phyloP scores from a whole-genome alignment of 2,329 filamentous ascomycete genomes.

The Epicoccum sorghinum region DNA sequence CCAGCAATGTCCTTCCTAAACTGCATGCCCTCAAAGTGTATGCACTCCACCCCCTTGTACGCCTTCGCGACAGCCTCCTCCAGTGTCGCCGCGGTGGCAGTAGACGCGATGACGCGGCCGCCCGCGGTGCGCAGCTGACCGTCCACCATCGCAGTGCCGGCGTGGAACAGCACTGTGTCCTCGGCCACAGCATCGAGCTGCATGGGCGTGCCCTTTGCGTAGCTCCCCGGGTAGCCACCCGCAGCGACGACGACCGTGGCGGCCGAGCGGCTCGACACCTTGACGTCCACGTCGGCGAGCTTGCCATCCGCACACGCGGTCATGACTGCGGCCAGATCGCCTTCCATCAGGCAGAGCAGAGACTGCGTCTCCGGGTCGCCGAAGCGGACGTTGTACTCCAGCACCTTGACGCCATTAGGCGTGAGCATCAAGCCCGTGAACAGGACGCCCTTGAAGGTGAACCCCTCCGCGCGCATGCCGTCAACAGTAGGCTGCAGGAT shows the following conservation, averaged over 20 bases:
- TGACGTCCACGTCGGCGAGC: conserved; percentile 72
- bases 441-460: conserved; percentile 66
- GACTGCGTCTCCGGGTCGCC: conserved; percentile 93
- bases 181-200: conserved; percentile 59
- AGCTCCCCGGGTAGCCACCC: conserved; percentile 83
- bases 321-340: conserved; percentile 88
- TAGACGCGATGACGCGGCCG: conserved; percentile 92
- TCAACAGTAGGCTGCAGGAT: conserved; percentile 89
- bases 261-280: conserved; percentile 72
- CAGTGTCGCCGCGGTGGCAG: conserved; percentile 75
- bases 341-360: conserved; percentile 79
- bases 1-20: conserved; percentile 88
- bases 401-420: conserved; percentile 75
- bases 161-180: conserved; percentile 82
- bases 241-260: conserved; percentile 94
- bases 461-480: conserved; percentile 79
- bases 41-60: conserved; percentile 81
- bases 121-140: conserved; percentile 76
- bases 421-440: conserved; percentile 97
- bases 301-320: conserved; percentile 79
- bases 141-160: conserved; percentile 73
- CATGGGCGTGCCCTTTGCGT: conserved; percentile 77
- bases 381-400: conserved; percentile 94
- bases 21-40: conserved; percentile 88
- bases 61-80: conserved; percentile 83